Evolutionary conservation across 2,329 filamentous ascomycete genomes (phyloP), one percentile per base, ranked within the genome.

Genomic region (Aspergillus sp.): DNA sequence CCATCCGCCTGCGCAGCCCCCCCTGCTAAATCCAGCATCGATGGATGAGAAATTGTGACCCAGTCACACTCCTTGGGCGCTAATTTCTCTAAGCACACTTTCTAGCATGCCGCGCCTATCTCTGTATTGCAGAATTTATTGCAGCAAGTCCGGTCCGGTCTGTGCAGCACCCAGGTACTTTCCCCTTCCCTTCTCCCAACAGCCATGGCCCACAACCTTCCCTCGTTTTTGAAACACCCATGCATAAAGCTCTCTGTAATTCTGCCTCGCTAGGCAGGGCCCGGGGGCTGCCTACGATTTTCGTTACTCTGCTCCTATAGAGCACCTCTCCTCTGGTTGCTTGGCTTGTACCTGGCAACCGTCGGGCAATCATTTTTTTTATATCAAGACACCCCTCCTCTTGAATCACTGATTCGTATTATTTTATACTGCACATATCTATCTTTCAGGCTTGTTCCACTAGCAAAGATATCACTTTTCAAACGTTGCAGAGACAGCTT

Each of bases 231-330:
- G 27, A 30, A 30, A 63, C 66, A 65, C 65, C 62, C 62, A 64
- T 64, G 64, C 60, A 63, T 55, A 56, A 61, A 51, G 57, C 56
- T 55, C 53, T 58, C 61, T 56, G 54, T 59, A 64, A 74, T 60
- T 75, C 72, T 74, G 73, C 73, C 73, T 74, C 70, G 71, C 59
- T 66, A 59, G 62, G 64, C 56, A 61, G 65, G 71, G 66, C 66
- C 70, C 63, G 66, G 64, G 61, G 60, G 63, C 41, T 57, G 63
- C 57, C 69, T 63, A 50, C 63, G 65, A 64, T 66, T 59, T 55
- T 61, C 54, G 60, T 63, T 57, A 62, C 63, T 59, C 61, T 64
- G 54, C 66, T 58, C 54, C 67, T 70, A 62, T 65, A 56, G 65
- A 61, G 64, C 64, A 62, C 58, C 59, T 47, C 67, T 65, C 65